phyloP scores from a whole-genome alignment of 2,329 filamentous ascomycete species.

The Aspergillus udagawae region DNA sequence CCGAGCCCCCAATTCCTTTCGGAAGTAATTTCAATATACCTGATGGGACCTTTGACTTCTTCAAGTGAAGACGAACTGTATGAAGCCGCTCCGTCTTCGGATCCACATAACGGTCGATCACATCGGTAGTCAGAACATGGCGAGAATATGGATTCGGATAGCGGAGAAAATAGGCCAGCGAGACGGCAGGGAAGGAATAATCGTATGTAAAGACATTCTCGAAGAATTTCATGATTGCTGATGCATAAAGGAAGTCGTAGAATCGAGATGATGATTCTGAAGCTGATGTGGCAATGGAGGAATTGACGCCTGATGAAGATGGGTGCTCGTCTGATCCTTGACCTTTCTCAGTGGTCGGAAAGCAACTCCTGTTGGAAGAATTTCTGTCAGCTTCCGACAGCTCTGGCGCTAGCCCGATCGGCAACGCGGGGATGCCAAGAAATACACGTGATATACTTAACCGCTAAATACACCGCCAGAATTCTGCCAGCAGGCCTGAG shows the following conservation, averaged over 20 bases:
- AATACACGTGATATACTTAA: conserved; percentile 8
- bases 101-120: conserved; percentile 61
- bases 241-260: conserved; percentile 13
- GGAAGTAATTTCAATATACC: conserved; percentile 60
- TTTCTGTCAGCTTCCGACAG: conserved; percentile 18
- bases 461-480: not conserved
- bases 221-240: conserved; percentile 49
- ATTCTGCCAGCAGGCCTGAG: not conserved
- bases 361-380: conserved; percentile 11
- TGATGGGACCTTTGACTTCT: conserved; percentile 59
- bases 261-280: not conserved
- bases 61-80: conserved; percentile 59
- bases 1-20: conserved; percentile 55
- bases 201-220: conserved; percentile 57
- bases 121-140: conserved; percentile 64
- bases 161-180: conserved; percentile 65
- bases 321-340: conserved; percentile 15
- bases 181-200: conserved; percentile 63
- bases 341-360: conserved; percentile 13
- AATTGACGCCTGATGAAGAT: conserved; percentile 2
- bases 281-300: conserved; percentile 6
- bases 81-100: conserved; percentile 56
- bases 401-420: conserved; percentile 14
- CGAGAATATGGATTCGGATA: conserved; percentile 65
- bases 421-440: conserved; percentile 17